Base-by-base conservation (phyloP, 2,329 filamentous ascomycete genomes). In the Alternaria gaisen region DNA sequence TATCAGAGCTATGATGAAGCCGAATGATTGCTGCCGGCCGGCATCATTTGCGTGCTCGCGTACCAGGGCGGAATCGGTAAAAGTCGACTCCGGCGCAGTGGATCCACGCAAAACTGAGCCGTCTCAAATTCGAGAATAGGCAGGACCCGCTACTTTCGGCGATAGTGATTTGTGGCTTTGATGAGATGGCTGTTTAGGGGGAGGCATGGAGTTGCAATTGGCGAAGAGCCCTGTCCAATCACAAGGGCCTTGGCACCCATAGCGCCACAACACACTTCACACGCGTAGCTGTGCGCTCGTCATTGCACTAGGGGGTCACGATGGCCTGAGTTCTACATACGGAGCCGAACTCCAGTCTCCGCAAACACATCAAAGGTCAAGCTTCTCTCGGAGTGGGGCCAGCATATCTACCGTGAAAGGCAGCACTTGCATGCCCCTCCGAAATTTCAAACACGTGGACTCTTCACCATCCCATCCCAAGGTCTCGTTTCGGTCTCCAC, bases 391-490 rank as follows among this genome's bases (percentile, higher is more conserved):
- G 48, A 44, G 61, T 47, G 55, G 62, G 47, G 48, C 56, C 43
- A 54, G 36, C 42, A 20, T 42, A 34, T n/a, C n/a, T 24, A 46
- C 50, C 42, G 40, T 44, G 52, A 47, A 41, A 22, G 41, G 56
- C 43, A 46, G 44, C 41, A 50, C 44, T 36, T 28, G 30, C 51
- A 44, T 64, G 53, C 57, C 56, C 18, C 24, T 46, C 55, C 47
- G 46, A 52, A 16, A 24, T 42, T 24, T 42, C 40, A 42, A 56
- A 61, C 63, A 57, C 54, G 41, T 51, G 50, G 42, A 53, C 53
- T 48, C 50, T 32, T 56, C 54, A 58, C 38, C 54, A 53, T 44
- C 52, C 53, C 22, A 44, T 46, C 32, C 20, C 12, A 24, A 30
- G 28, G 28, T 30, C 28, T 11, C 28, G 28, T 24, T 24, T 43